Evolutionary conservation across 192 early-diverging fungal genomes (phyloP), one percentile per base, ranked within the genome.

Genomic region (Linnemannia schmuckeri): DNA sequence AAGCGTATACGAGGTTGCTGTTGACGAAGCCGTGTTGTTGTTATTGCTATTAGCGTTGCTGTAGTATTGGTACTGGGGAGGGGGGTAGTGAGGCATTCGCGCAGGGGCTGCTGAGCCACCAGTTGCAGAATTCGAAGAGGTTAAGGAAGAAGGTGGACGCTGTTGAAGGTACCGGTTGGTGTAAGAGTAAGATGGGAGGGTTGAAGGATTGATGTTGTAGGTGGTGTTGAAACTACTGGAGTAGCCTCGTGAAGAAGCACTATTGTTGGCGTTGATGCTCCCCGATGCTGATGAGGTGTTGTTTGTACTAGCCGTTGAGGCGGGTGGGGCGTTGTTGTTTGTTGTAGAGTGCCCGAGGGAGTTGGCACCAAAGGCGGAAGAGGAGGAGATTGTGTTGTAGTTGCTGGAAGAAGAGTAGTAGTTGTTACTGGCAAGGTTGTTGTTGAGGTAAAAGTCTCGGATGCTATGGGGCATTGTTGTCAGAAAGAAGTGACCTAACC

Each of bases 401-500:
- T 20, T 61, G 40, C 18, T 81, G 54, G 17, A 40, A 10, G 46
- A 41, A 9, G 54, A 20, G 75, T 44, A 38, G 8, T 66, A 22
- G 63, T 37, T 74, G 79, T 27, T 18, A 47, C 37, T 74, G 72
- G 24, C 18, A 54, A 24, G 42, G 78, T 69, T 69, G 42, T 40
- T 63, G 74, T 72, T 76, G 35, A 71, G 80, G 55, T 57, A 74
- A 41, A 46, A 74, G 42, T 72, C 54, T 1, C 70, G 71, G 42
- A 83, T 76, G 76, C 63, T 83, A 35, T 81, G 80, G 15, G 80
- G 80, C 80, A 81, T 81, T 9, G 61, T 33, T 66, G 61, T 24
- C 30, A 33, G 61, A 66, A 66, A 66, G 57, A 33, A 66, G 55
- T 24, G 17, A 10, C 9, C 30, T 3, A 13, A 66, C 30, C 33